Evolutionary conservation across 805 yeast genomes (phyloP).

Genomic region (Alloascoidea africana): DNA sequence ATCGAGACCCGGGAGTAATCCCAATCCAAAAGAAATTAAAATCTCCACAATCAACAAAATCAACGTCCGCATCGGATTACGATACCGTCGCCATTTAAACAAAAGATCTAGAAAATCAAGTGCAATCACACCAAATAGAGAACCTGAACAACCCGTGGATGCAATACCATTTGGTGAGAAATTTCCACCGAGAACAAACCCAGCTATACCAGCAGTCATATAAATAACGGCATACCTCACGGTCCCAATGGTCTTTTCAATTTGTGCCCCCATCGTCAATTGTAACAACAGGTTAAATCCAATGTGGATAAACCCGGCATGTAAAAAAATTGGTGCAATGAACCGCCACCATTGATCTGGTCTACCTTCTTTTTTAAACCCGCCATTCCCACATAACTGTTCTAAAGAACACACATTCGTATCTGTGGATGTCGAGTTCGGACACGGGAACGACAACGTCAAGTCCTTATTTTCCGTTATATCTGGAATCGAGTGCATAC

Average conservation of each 20-base stretch:
- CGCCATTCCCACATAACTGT: conserved; percentile 48
- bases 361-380: conserved; percentile 22
- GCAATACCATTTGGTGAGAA: conserved; percentile 54
- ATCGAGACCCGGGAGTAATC: conserved; percentile 59
- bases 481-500: conserved; percentile 39
- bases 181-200: conserved; percentile 55
- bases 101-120: conserved; percentile 38
- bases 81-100: conserved; percentile 32
- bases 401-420: conserved; percentile 42
- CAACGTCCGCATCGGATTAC: conserved; percentile 30
- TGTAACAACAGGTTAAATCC: conserved; percentile 47
- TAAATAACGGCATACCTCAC: conserved; percentile 39
- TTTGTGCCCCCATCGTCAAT: conserved; percentile 39
- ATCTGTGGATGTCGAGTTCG: conserved; percentile 40
- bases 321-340: conserved; percentile 55
- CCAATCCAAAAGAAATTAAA: conserved; percentile 41
- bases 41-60: conserved; percentile 38
- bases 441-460: conserved; percentile 41
- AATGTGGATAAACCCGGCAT: conserved; percentile 62
- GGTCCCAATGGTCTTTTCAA: conserved; percentile 42
- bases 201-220: conserved; percentile 45
- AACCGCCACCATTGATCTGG: conserved; percentile 62
- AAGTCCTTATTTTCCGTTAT: conserved; percentile 36
- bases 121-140: conserved; percentile 56
- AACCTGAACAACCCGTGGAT: conserved; percentile 58